Evolutionary conservation across 306 rosid species (phyloP).

Genomic region (Vicia villosa): DNA sequence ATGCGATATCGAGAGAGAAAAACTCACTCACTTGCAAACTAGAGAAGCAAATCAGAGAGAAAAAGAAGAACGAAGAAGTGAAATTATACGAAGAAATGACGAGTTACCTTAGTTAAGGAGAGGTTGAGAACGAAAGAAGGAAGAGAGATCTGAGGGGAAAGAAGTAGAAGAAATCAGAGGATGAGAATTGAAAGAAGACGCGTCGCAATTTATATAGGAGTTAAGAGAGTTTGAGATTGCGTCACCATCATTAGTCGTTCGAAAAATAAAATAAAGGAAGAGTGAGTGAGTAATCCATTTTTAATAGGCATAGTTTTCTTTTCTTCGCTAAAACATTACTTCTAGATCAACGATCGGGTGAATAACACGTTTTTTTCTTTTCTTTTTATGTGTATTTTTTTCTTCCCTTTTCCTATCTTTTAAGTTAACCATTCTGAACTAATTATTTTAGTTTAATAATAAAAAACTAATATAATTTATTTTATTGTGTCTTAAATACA

Average conservation of each 20-base stretch:
- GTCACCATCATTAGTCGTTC: neutral
- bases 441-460: neutral
- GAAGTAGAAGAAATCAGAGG: slow-evolving; percentile 24
- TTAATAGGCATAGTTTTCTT: neutral
- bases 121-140: slow-evolving; percentile 28
- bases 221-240: slow-evolving; percentile 2
- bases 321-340: neutral
- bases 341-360: neutral
- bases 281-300: neutral
- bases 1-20: slow-evolving; percentile 5
- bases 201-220: slow-evolving; percentile 34
- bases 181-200: slow-evolving; percentile 33
- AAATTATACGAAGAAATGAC: neutral
- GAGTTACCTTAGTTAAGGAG: slow-evolving; percentile 36
- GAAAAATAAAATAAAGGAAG: neutral
- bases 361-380: neutral
- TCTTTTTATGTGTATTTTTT: neutral
- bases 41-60: slow-evolving; percentile 3
- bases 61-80: neutral
- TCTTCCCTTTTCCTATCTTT: neutral
- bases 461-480: neutral
- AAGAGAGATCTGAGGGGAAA: slow-evolving; percentile 41
- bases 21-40: neutral
- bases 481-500: neutral
- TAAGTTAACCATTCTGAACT: neutral